Evolutionary conservation across 768 basidiomycete genomes (phyloP).

Genomic region (Chalciporus sphaerocephalus): DNA sequence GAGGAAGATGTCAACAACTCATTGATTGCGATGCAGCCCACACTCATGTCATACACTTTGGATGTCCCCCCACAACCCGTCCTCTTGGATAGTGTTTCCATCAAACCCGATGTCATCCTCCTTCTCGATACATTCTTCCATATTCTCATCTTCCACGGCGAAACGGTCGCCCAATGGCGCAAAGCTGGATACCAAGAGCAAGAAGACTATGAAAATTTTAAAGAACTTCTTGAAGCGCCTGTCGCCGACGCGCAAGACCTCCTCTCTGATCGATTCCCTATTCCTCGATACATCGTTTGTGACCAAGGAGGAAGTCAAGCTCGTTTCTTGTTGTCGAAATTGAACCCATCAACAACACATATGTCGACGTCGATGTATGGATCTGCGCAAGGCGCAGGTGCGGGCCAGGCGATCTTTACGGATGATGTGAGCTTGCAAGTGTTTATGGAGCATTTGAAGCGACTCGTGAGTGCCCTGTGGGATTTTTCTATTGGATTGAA

Average conservation of each 20-base stretch:
- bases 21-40: constrained; percentile 99
- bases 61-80: constrained; percentile 91
- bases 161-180: constrained; percentile 94
- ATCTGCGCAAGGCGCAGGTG: constrained; percentile 55
- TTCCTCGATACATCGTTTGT: constrained; percentile 96
- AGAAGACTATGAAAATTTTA: constrained; percentile 98
- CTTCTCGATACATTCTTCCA: constrained; percentile 99
- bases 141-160: constrained; percentile 98
- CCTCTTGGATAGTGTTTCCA: constrained; percentile 93
- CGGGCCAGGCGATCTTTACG: constrained; percentile 94
- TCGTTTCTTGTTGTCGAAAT: constrained; percentile 92
- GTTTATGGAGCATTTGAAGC: constrained; percentile 96
- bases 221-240: constrained; percentile 84
- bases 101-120: constrained; percentile 94
- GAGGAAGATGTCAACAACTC: constrained; percentile 99
- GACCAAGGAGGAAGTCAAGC: constrained; percentile 98
- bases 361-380: constrained; percentile 92
- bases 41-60: constrained; percentile 96
- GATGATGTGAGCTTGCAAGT: constrained; percentile 98
- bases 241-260: constrained; percentile 93
- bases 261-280: constrained; percentile 91
- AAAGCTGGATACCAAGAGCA: constrained; percentile 98
- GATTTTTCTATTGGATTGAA: not conserved
- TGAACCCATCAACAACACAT: constrained; percentile 98
- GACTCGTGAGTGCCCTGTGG: constrained; percentile 55